Conservation (phyloP, 495 filamentous ascomycete species). For the Hapsidospora chrysogenum region DNA sequence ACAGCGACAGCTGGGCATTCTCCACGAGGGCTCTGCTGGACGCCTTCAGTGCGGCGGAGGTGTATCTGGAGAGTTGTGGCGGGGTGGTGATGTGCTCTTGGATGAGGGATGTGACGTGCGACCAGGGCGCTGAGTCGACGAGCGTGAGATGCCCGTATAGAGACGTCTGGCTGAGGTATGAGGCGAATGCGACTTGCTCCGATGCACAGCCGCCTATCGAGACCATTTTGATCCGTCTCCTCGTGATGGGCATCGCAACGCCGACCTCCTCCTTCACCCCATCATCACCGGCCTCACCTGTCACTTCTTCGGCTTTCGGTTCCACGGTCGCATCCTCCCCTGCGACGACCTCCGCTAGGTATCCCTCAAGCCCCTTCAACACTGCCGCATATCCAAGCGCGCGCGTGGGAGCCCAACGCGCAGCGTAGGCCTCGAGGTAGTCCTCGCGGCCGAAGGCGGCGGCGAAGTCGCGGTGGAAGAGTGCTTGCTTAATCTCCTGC, state of each 20-base stretch:
- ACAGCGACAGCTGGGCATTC: conserved; percentile 17
- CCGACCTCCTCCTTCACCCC: background rate
- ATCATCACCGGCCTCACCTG: too few species aligned
- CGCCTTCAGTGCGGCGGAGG: conserved; percentile 32
- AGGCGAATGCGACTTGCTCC: conserved; percentile 64
- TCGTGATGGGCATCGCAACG: background rate
- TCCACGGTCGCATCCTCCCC: too few species aligned
- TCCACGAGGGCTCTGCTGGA: conserved; percentile 25
- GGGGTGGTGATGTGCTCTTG: conserved; percentile 23
- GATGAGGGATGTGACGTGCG: conserved; percentile 37
- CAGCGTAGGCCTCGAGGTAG: conserved; percentile 61
- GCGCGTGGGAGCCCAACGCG: conserved; percentile 71
- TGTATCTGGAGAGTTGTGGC: conserved; percentile 33
- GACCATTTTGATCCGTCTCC: conserved; percentile 24
- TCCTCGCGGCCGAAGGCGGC: conserved; percentile 56
- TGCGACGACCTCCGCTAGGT: conserved; percentile 2
- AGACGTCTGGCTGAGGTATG: conserved; percentile 29
- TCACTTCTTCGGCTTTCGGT: too few species aligned
- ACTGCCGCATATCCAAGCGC: conserved; percentile 64
- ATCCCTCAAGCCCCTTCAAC: conserved; percentile 22
- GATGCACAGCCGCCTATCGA: conserved; percentile 80
- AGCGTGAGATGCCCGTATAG: conserved; percentile 32
- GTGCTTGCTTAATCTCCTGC: conserved; percentile 65
- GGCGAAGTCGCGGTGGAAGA: conserved; percentile 73
- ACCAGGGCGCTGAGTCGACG: conserved; percentile 73